Conservation (phyloP, 805 yeast species). For the Saccharomycopsis sp. region DNA sequence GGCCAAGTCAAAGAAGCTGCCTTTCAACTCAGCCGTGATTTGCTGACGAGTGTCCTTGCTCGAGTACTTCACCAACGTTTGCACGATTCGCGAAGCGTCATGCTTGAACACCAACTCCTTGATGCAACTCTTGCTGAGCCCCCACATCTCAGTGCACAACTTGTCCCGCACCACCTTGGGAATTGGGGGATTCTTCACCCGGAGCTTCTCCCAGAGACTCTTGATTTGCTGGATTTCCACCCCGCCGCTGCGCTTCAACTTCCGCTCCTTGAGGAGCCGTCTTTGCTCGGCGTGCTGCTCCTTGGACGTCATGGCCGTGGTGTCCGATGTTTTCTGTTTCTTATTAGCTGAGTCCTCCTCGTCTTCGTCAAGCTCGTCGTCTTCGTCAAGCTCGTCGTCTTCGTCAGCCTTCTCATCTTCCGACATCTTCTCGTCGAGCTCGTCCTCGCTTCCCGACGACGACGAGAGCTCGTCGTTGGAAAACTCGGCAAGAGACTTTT, state of each 20-base stretch:
- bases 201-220: conserved; percentile 79
- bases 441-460: conserved; percentile 21
- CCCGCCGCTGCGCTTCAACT: conserved; percentile 82
- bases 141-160: conserved; percentile 80
- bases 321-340: conserved; percentile 26
- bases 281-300: conserved; percentile 81
- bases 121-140: conserved; percentile 62
- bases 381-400: conserved; percentile 28
- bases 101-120: conserved; percentile 87
- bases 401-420: conserved; percentile 27
- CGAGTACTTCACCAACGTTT: conserved; percentile 82
- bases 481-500: neutral
- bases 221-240: conserved; percentile 76
- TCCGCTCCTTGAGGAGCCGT: conserved; percentile 69
- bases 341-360: conserved; percentile 28
- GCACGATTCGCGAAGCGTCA: conserved; percentile 94
- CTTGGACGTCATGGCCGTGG: conserved; percentile 38
- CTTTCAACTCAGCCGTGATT: conserved; percentile 55
- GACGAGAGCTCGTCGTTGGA: too few relatives aligned
- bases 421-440: conserved; percentile 20
- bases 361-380: conserved; percentile 24
- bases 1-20: conserved; percentile 60
- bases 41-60: conserved; percentile 68
- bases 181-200: conserved; percentile 76
- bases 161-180: conserved; percentile 70